Evolutionary conservation across 345 rosid species (phyloP).

Genomic region (Sonneratia alba): DNA sequence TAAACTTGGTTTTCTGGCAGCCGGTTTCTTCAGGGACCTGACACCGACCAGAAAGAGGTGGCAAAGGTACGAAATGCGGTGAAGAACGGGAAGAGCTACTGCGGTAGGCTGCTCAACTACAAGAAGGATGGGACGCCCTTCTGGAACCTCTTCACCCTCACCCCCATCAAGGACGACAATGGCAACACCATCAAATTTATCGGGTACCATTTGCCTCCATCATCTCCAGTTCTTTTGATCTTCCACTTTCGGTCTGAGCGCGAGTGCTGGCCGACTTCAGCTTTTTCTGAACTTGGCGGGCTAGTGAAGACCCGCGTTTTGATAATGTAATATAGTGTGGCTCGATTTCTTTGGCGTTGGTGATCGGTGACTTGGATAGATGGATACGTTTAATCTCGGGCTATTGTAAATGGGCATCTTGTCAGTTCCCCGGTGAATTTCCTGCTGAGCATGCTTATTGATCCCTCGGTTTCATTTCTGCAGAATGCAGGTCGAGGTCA

Average conservation of each 20-base stretch:
- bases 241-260: not conserved
- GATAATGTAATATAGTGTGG: too few relatives aligned
- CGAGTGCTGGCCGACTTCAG: too few relatives aligned
- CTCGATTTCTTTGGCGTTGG: too few relatives aligned
- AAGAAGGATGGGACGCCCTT: slow-evolving; percentile 86
- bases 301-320: too few relatives aligned
- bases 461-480: slow-evolving; percentile 2
- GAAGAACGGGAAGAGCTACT: slow-evolving; percentile 59
- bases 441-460: too few relatives aligned
- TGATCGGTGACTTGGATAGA: too few relatives aligned
- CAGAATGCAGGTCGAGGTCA: slow-evolving; percentile 99
- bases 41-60: slow-evolving; percentile 70
- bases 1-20: slow-evolving; percentile 26
- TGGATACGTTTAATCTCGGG: too few relatives aligned
- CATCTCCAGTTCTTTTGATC: not conserved
- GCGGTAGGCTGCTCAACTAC: slow-evolving; percentile 91
- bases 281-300: too few relatives aligned
- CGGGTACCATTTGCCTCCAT: slow-evolving; percentile 34
- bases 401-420: too few relatives aligned
- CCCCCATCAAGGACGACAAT: slow-evolving; percentile 71
- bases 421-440: too few relatives aligned
- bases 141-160: slow-evolving; percentile 95
- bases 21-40: slow-evolving; percentile 93
- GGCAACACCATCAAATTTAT: slow-evolving; percentile 86
- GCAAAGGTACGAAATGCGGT: slow-evolving; percentile 69